These are phyloP conservation scores for Malus domestica DNA, from an alignment of 306 rosid species.

Conservation along the genomic window DNA sequence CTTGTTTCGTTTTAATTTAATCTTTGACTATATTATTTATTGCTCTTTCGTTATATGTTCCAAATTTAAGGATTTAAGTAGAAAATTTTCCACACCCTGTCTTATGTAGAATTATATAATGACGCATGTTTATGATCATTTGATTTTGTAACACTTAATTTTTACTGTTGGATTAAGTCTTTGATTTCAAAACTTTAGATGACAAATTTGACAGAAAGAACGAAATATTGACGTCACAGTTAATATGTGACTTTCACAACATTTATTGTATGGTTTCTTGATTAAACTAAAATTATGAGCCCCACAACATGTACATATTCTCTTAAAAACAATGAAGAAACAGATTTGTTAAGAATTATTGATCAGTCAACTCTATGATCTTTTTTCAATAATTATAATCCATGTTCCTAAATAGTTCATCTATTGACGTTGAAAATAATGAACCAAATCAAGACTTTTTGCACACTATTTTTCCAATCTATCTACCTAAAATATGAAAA, in stretches of 20 bases:
- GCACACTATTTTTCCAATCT: constrained; percentile 2
- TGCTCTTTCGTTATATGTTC: background rate
- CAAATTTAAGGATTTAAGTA: background rate
- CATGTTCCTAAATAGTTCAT: constrained; percentile 2
- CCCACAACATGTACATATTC: background rate
- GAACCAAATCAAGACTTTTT: constrained; percentile 7
- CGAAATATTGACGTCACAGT: background rate
- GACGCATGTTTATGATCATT: background rate
- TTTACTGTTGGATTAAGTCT: background rate
- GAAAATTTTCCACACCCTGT: background rate
- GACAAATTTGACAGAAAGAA: background rate
- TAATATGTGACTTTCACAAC: background rate
- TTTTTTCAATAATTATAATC: background rate
- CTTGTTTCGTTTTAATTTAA: background rate
- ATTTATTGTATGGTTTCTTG: background rate
- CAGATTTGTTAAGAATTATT: background rate
- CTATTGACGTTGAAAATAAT: background rate
- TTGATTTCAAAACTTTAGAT: background rate
- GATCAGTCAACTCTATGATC: background rate
- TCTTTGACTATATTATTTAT: too few relatives aligned
- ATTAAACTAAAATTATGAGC: background rate
- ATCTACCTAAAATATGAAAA: background rate
- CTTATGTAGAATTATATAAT: background rate
- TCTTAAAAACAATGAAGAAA: background rate
- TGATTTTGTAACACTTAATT: background rate